phyloP scores from a whole-genome alignment of 345 rosid genomes.

The Brassica nigra region DNA sequence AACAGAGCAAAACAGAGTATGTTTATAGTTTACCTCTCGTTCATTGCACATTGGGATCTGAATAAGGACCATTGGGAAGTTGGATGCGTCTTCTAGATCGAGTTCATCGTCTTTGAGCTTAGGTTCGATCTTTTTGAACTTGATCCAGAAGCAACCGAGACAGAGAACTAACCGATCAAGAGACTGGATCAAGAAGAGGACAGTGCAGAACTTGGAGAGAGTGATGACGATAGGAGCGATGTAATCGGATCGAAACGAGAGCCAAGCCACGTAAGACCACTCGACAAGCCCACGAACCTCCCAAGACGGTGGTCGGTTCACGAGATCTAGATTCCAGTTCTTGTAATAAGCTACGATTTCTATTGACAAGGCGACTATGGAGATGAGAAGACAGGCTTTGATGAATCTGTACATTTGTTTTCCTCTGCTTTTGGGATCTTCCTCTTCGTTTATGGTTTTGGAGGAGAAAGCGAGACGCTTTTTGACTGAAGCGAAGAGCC shows the following conservation, averaged over 20 bases:
- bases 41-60: constrained; percentile 99
- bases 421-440: constrained; percentile 66
- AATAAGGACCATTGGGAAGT: constrained; percentile 85
- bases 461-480: constrained; percentile 58
- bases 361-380: constrained; percentile 58
- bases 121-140: constrained; percentile 67
- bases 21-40: constrained; percentile 57
- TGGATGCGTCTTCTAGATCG: constrained; percentile 62
- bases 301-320: constrained; percentile 54
- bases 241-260: constrained; percentile 70
- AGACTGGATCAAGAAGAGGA: constrained; percentile 80
- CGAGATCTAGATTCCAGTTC: constrained; percentile 70
- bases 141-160: constrained; percentile 88
- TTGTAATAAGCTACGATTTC: constrained; percentile 73
- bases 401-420: constrained; percentile 66
- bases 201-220: constrained; percentile 72
- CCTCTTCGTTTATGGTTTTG: constrained; percentile 45
- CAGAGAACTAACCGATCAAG: constrained; percentile 77
- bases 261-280: constrained; percentile 77
- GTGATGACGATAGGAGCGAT: constrained; percentile 64
- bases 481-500: constrained; percentile 57
- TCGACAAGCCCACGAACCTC: constrained; percentile 73
- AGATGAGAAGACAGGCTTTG: constrained; percentile 62
- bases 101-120: constrained; percentile 46
- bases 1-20: not conserved